Conservation (phyloP, 495 filamentous ascomycete genomes). For the Hypoxylon cercidicola region DNA sequence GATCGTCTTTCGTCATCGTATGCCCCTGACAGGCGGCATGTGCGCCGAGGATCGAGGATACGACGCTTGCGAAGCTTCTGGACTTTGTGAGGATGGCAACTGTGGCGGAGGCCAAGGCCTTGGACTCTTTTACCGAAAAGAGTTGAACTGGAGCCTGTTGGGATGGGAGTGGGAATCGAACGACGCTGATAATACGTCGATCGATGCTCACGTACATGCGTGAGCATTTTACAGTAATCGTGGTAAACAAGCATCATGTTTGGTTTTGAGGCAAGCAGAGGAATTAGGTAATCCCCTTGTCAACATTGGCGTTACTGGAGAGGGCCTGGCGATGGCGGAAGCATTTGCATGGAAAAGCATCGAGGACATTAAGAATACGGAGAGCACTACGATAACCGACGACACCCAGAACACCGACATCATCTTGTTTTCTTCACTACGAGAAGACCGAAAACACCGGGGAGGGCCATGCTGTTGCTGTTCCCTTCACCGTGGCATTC, state of each 20-base stretch:
- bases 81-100: constrained; percentile 41
- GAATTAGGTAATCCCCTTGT: constrained; percentile 62
- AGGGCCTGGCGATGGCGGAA: constrained; percentile 7
- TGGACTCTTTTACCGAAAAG: constrained; percentile 90
- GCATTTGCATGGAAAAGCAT: neutral
- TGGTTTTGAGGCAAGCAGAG: constrained; percentile 53
- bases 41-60: constrained; percentile 59
- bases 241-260: constrained; percentile 25
- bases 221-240: constrained; percentile 35
- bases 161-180: constrained; percentile 80
- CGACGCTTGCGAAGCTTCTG: constrained; percentile 36
- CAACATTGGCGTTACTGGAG: constrained; percentile 38
- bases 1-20: constrained; percentile 77
- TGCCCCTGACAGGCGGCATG: constrained; percentile 69
- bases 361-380: neutral
- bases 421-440: too few relatives aligned
- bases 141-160: constrained; percentile 92
- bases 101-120: constrained; percentile 68
- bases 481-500: constrained; percentile 10
- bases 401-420: too few relatives aligned
- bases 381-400: too few relatives aligned
- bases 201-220: constrained; percentile 53
- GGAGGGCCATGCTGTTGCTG: constrained; percentile 3
- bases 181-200: constrained; percentile 41
- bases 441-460: neutral